Conservation (phyloP, 345 rosid genomes). For the Lagerstroemia speciosa region DNA sequence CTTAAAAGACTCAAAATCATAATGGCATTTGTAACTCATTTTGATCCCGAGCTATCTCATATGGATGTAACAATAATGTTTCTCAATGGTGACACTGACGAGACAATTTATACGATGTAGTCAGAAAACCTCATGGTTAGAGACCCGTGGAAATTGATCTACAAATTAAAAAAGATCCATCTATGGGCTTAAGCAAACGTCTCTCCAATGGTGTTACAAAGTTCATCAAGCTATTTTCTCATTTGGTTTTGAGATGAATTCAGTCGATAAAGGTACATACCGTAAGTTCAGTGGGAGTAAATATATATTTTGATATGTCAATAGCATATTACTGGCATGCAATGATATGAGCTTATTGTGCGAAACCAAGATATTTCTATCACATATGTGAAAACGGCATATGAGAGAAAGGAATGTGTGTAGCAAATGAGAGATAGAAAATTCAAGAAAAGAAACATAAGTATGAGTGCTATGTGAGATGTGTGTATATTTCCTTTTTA, state of each 20-base stretch:
- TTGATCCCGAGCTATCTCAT: background rate
- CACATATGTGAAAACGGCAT: too few relatives aligned
- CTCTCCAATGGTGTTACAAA: background rate
- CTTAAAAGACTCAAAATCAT: background rate
- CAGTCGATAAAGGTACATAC: background rate
- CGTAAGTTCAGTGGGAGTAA: conserved; percentile 3
- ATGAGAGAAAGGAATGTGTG: too few relatives aligned
- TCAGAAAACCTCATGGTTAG: background rate
- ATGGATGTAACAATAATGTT: conserved; percentile 2
- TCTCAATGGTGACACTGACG: conserved; percentile 5
- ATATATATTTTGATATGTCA: background rate
- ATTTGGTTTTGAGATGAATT: background rate
- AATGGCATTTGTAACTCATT: conserved; percentile 1
- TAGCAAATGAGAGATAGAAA: too few relatives aligned
- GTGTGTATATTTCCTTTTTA: too few relatives aligned
- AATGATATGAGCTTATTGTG: background rate
- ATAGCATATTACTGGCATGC: background rate
- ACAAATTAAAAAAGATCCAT: conserved; percentile 5
- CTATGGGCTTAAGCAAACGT: background rate
- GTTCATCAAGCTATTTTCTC: background rate
- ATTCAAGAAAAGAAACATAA: too few relatives aligned
- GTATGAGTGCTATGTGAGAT: too few relatives aligned
- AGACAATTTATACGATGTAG: background rate
- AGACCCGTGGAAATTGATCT: background rate
- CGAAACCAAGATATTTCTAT: too few relatives aligned